phyloP scores from a whole-genome alignment of 768 basidiomycete species.

The Auricularia sp. region DNA sequence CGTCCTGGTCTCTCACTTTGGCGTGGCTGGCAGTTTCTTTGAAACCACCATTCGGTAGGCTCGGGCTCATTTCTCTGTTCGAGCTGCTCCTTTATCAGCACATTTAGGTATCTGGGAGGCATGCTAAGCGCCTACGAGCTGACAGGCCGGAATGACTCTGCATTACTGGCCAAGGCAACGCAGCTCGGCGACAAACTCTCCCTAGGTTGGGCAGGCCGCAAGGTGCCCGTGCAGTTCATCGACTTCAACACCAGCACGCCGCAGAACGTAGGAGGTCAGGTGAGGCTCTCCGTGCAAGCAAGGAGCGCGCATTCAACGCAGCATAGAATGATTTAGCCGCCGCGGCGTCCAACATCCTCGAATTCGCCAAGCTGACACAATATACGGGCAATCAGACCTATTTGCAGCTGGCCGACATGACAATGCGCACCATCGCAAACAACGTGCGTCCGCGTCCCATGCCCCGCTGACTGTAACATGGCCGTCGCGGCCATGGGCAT shows the following conservation, averaged over 20 bases:
- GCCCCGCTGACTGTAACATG: no score
- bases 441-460: conserved; percentile 19
- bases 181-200: neutral
- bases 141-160: neutral
- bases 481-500: no score
- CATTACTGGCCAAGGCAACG: neutral
- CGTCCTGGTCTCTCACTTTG: neutral
- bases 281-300: no score
- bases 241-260: neutral
- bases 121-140: neutral
- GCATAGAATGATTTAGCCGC: neutral
- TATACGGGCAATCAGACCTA: conserved; percentile 57
- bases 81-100: neutral
- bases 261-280: neutral
- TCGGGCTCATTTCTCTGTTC: neutral
- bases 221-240: neutral
- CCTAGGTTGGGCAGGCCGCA: neutral
- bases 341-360: neutral
- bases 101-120: neutral
- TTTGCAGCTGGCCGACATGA: conserved; percentile 37
- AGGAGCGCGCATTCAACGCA: neutral
- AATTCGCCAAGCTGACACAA: conserved; percentile 32
- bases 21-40: neutral
- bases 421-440: conserved; percentile 41
- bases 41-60: neutral